Base-by-base conservation (phyloP, 2,329 filamentous ascomycete genomes). In the Cladosporium colombiae region DNA sequence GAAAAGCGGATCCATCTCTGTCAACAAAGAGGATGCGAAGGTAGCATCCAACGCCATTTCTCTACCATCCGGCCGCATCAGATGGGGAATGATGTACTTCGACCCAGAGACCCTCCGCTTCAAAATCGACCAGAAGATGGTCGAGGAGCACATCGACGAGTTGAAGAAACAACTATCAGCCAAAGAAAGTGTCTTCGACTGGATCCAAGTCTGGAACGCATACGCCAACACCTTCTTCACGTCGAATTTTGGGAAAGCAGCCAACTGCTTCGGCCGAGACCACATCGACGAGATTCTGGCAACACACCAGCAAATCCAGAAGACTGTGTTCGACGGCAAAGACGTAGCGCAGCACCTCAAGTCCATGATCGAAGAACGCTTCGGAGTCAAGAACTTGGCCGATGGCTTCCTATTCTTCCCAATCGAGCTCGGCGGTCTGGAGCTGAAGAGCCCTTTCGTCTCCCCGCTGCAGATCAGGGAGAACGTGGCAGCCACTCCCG, bases 11-110 rank as follows among this genome's bases (percentile, higher is more conserved):
- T 49, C 52, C 8, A 29, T 58, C n/a, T 46, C 40, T 25, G 46
- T 49, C 18, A 3, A 10, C 6, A 29, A 57, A n/a, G 6, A 21
- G 1, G n/a, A 44, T 5, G 16, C 2, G 7, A 21, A 55, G 8
- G 16, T 6, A n/a, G 53, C n/a, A 44, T 55, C 29, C 63, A 3
- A 70, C 67, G 0, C 73, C 77, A 14, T 71, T 2, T 68, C 71
- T 2, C 80, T 88, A 3, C 86, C 86, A 1, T 61, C 71, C 3
- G 86, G 86, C 0, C 79, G 83, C 7, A 83, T 88, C 46, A 79
- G 81, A 37, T 88, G 85, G 85, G 86, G 86, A 0, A 87, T 89
- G 70, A 78, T 90, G 27, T 78, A 78, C 46, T 78, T 90, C 3
- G 84, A 87, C 35, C 76, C 83, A 0, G 68, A 77, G 31, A 78